Conservation (phyloP, 1,284 basidiomycete genomes). For the Fistulinella cinereoalba region DNA sequence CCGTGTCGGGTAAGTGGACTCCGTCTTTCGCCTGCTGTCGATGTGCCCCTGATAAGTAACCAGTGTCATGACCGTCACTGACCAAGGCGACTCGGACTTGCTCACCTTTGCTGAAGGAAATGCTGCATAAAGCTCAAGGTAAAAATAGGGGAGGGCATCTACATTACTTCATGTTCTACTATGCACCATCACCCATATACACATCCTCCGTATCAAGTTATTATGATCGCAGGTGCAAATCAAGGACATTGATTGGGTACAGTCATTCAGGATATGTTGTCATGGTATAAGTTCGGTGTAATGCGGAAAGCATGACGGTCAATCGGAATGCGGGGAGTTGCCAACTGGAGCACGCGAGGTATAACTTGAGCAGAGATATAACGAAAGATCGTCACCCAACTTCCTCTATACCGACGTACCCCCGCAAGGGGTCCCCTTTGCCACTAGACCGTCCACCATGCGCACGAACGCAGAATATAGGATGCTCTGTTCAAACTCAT, state of each 20-base stretch:
- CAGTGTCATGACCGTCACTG: constrained; percentile 95
- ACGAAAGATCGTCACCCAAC: neutral
- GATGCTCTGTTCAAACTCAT: constrained; percentile 17
- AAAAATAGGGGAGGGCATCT: neutral
- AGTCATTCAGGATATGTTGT: too few relatives aligned
- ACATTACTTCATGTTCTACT: neutral
- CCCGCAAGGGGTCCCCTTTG: constrained; percentile 10
- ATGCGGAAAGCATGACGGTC: too few relatives aligned
- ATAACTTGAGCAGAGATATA: too few relatives aligned
- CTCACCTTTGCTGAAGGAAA: constrained; percentile 72
- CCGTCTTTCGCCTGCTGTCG: neutral
- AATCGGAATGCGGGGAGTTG: neutral
- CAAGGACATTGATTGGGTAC: too few relatives aligned
- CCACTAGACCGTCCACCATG: constrained; percentile 24
- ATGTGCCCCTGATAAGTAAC: constrained; percentile 8
- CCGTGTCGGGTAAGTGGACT: constrained; percentile 84
- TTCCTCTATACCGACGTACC: constrained; percentile 5
- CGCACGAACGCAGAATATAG: constrained; percentile 23
- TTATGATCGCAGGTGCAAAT: too few relatives aligned
- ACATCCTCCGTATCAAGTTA: too few relatives aligned
- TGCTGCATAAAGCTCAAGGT: constrained; percentile 35
- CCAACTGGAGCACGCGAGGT: too few relatives aligned
- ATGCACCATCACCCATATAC: neutral
- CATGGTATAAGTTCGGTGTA: too few relatives aligned
- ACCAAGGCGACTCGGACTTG: constrained; percentile 97